These are phyloP conservation scores for Nicotiana noctiflora DNA, from an alignment of 257 asterid genomes.

Conservation along the genomic window DNA sequence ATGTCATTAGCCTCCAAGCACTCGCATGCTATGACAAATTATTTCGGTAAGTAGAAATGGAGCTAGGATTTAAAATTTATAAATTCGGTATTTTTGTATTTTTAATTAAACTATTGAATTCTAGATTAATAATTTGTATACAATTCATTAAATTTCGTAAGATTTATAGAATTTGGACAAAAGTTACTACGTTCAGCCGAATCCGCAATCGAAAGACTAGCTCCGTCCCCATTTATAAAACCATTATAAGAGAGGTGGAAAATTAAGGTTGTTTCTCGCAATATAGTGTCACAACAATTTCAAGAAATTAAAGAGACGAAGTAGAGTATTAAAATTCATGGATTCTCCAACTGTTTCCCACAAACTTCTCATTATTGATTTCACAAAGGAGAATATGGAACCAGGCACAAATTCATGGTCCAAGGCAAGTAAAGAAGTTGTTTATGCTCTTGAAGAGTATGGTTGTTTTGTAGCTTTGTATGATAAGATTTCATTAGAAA, in stretches of 20 bases:
- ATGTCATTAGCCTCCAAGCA: neutral
- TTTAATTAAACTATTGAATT: no score
- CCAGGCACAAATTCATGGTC: slow-evolving; percentile 49
- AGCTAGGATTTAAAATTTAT: no score
- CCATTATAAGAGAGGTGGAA: neutral
- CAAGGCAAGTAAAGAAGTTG: slow-evolving; percentile 27
- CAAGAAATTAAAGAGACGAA: neutral
- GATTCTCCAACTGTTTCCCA: slow-evolving; percentile 11
- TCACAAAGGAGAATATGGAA: slow-evolving; percentile 30
- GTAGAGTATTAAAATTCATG: neutral
- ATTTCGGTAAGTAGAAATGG: no score
- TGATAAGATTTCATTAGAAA: slow-evolving; percentile 33
- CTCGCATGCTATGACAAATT: neutral
- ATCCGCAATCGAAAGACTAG: no score
- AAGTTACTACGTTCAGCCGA: no score
- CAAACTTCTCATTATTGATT: slow-evolving; percentile 43
- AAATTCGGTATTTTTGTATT: no score
- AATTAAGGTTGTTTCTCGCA: neutral
- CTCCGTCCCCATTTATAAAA: no score
- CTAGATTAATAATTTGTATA: no score
- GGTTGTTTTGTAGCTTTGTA: slow-evolving; percentile 61
- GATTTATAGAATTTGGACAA: no score
- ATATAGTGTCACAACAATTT: neutral
- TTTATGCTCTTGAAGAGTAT: slow-evolving; percentile 49
- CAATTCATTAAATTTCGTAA: no score